Evolutionary conservation across 2,329 filamentous ascomycete genomes (phyloP), one percentile per base, ranked within the genome.

Genomic region (Venturia pyrina): DNA sequence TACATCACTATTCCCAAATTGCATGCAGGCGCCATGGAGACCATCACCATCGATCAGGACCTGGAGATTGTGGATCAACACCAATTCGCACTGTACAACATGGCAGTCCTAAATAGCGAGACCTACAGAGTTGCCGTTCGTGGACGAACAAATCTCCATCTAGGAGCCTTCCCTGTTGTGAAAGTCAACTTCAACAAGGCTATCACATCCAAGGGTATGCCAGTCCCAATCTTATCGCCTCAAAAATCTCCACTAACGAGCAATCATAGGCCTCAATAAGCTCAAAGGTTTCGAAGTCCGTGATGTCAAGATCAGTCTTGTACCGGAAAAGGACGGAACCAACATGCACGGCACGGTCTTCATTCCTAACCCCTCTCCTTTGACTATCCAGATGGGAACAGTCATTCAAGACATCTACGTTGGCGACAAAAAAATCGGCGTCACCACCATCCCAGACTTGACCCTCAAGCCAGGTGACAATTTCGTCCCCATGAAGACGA

Each of bases 321-420:
- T 44, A 44, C 61, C 43, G 43, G 75, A 60, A 34, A 68, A 72
- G 11, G 77, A 81, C 64, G 81, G 78, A 68, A 80, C 82, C 72
- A 90, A 89, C 77, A 87, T 90, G 76, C 76, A 81, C 63, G 87
- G 82, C 69, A 82, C 78, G 17, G 81, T 82, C 66, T 78, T 78
- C 66, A 86, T 90, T 63, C 86, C 85, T 69, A 90, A 90, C 74
- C 81, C 80, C 7, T 88, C 87, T 1, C 75, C 84, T 63, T 80
- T 88, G 72, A 85, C 81, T n/a, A 79, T 90, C 64, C 82, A 87
- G 43, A 82, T 90, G 79, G 88, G 88, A 70, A 87, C 89, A 70
- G 78, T 85, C 44, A 83, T 82, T 37, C 87, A 89, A 75, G 76
- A 80, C 74, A 85, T 85, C 71, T 83, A 78, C 70, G 79, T 87